Evolutionary conservation across 805 yeast genomes (phyloP).

Genomic region (Kuraishia molischiana): DNA sequence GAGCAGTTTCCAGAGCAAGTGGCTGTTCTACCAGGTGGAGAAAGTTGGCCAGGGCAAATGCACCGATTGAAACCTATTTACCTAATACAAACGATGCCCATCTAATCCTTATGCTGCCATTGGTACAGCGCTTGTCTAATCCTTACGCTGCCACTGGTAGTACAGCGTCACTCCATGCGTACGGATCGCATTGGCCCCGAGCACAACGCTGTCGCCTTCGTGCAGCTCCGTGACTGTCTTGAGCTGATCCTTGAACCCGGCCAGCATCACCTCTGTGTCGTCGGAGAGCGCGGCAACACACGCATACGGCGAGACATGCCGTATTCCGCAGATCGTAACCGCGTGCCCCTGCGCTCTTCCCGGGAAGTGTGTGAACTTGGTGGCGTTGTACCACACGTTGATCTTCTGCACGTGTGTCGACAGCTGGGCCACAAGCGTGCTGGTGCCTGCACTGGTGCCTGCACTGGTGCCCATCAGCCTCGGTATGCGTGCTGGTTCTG

Average conservation of each 20-base stretch:
- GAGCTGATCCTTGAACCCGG: not conserved
- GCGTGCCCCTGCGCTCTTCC: not conserved
- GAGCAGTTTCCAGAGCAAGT: conserved; percentile 44
- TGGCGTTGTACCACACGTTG: not conserved
- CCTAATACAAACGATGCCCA: no score
- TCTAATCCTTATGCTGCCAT: not conserved
- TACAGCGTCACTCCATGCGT: not conserved
- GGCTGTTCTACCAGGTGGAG: conserved; percentile 49
- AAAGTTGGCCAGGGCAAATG: conserved; percentile 37
- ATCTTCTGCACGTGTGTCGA: not conserved
- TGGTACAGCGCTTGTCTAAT: not conserved
- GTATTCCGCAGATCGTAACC: not conserved
- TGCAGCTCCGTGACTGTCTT: not conserved
- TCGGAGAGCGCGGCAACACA: not conserved
- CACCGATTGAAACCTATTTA: conserved; percentile 26
- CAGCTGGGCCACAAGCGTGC: not conserved
- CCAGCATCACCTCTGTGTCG: not conserved
- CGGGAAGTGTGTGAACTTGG: not conserved
- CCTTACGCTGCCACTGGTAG: not conserved
- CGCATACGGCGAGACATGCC: not conserved
- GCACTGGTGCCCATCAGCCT: no score
- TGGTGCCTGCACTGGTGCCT: no score
- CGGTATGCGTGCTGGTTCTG: not conserved
- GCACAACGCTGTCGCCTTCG: not conserved
- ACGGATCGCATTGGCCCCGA: no score